A percentile compares a stretch with the other conserved stretches of the same genome.
phyloP scores from a whole-genome alignment of 495 filamentous ascomycete genomes.

The Trichoderma asperelloides region DNA sequence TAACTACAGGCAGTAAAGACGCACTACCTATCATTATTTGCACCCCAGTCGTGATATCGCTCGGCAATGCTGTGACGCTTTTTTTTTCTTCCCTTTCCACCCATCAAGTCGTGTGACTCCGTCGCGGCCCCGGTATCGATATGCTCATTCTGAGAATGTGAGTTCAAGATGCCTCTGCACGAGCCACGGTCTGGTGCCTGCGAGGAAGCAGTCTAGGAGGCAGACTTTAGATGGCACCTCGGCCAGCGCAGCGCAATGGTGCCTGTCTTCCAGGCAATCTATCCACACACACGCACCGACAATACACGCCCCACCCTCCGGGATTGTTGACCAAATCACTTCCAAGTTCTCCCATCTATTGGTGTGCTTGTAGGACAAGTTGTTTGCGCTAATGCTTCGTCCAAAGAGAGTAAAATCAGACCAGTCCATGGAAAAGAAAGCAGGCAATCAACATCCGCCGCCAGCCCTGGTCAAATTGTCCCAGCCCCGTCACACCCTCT shows the following conservation, averaged over 20 bases:
- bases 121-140: no score
- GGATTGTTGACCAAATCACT: neutral
- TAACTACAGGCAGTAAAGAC: neutral
- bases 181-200: no score
- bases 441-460: neutral
- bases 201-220: no score
- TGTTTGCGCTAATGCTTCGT: neutral
- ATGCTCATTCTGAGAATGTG: no score
- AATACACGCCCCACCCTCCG: neutral
- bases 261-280: neutral
- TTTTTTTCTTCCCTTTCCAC: no score
- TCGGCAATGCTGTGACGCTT: neutral
- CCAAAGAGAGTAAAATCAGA: neutral
- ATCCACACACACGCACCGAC: slow-evolving; percentile 1
- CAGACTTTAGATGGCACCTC: neutral
- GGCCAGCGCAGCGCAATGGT: neutral
- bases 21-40: neutral
- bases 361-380: neutral
- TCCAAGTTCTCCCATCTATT: neutral
- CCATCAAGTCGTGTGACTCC: no score
- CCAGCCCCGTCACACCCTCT: neutral
- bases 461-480: neutral
- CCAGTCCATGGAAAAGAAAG: neutral
- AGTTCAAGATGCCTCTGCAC: no score
- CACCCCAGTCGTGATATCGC: neutral